phyloP scores from a whole-genome alignment of 2,329 filamentous ascomycete species.

The Fusarium paranaense region DNA sequence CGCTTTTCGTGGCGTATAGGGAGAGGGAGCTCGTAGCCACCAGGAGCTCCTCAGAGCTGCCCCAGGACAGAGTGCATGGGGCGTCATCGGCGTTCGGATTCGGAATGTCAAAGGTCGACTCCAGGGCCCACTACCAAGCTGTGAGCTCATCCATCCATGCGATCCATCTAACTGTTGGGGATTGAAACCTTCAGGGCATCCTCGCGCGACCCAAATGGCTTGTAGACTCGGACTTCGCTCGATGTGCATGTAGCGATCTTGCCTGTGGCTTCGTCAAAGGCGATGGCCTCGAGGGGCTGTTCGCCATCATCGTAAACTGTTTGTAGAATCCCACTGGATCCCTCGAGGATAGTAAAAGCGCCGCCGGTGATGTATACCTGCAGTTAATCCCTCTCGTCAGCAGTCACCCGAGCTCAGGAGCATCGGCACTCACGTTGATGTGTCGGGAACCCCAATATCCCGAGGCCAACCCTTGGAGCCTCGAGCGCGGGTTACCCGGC shows the following conservation, averaged over 20 bases:
- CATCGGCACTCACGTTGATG: slow-evolving; percentile 70
- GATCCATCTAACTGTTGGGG: not conserved
- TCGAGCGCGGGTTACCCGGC: slow-evolving; percentile 81
- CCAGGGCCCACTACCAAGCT: slow-evolving; percentile 68
- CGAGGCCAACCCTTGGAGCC: slow-evolving; percentile 81
- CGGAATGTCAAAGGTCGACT: slow-evolving; percentile 68
- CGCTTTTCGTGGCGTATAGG: slow-evolving; percentile 69
- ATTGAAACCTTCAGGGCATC: slow-evolving; percentile 77
- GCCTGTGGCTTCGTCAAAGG: slow-evolving; percentile 83
- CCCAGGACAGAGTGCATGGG: slow-evolving; percentile 81
- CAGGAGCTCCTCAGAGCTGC: slow-evolving; percentile 84
- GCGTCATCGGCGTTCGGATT: slow-evolving; percentile 39
- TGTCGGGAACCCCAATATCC: slow-evolving; percentile 79
- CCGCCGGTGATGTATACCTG: slow-evolving; percentile 92
- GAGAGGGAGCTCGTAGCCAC: slow-evolving; percentile 77
- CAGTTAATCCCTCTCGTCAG: slow-evolving; percentile 16
- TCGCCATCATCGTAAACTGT: slow-evolving; percentile 90
- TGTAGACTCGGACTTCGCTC: slow-evolving; percentile 78
- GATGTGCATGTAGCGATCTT: slow-evolving; percentile 84
- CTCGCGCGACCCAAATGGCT: slow-evolving; percentile 76
- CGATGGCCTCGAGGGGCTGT: slow-evolving; percentile 76
- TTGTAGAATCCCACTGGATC: slow-evolving; percentile 80
- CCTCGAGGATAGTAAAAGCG: slow-evolving; percentile 85
- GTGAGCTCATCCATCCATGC: slow-evolving; percentile 34
- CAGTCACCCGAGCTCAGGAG: slow-evolving; percentile 3